Conservation (phyloP, 2,329 filamentous ascomycete species). For the Aspergillus uvarum region DNA sequence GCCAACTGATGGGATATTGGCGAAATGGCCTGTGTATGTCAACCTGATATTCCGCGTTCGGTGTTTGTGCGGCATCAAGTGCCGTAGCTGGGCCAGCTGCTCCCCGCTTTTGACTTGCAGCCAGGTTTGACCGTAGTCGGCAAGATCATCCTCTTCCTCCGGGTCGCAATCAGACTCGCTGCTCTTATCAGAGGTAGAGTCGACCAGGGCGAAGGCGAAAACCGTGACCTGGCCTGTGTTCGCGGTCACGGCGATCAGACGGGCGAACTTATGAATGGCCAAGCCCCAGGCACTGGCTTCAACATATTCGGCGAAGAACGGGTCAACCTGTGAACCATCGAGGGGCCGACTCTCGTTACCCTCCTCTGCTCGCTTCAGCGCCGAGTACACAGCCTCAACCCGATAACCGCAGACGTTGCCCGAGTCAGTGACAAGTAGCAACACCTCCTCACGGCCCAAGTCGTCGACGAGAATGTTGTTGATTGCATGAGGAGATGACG, state of each 20-base stretch:
- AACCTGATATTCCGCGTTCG: constrained; percentile 46
- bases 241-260: constrained; percentile 80
- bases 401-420: constrained; percentile 74
- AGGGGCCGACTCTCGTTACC: constrained; percentile 25
- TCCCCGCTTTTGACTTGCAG: constrained; percentile 26
- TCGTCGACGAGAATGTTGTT: constrained; percentile 70
- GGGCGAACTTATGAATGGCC: constrained; percentile 75
- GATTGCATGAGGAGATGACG: constrained; percentile 57
- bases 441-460: constrained; percentile 67
- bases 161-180: constrained; percentile 15
- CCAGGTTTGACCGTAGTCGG: constrained; percentile 35
- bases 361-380: constrained; percentile 39
- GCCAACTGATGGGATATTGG: constrained; percentile 58
- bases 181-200: constrained; percentile 24
- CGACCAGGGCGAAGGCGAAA: constrained; percentile 58
- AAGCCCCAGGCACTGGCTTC: constrained; percentile 82
- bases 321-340: constrained; percentile 37
- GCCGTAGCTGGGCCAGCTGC: constrained; percentile 30
- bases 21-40: constrained; percentile 42
- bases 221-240: constrained; percentile 65
- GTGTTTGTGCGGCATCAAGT: constrained; percentile 30
- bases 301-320: constrained; percentile 76
- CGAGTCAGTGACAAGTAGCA: constrained; percentile 69
- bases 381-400: constrained; percentile 52
- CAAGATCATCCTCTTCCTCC: constrained; percentile 20